These are phyloP conservation scores for Citrus australasica DNA, from an alignment of 345 rosid genomes.

Conservation along the genomic window DNA sequence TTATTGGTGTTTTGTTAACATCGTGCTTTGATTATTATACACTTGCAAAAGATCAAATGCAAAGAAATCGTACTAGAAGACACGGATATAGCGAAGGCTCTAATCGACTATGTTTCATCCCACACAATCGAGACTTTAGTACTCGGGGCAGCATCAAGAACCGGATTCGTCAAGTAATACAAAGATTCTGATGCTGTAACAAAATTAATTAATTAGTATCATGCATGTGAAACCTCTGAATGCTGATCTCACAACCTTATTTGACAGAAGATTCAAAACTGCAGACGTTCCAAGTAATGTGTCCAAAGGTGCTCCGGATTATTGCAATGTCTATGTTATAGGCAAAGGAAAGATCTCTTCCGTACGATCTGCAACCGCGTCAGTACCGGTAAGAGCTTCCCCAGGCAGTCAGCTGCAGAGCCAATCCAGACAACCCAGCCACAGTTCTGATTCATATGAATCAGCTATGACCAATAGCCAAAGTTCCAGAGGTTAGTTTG, in stretches of 20 bases:
- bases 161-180: constrained; percentile 56
- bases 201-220: neutral
- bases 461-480: neutral
- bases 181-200: neutral
- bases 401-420: constrained; percentile 11
- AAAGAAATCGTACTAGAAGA: constrained; percentile 60
- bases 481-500: constrained; percentile 28
- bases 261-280: constrained; percentile 55
- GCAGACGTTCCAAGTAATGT: constrained; percentile 56
- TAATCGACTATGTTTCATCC: constrained; percentile 40
- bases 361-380: constrained; percentile 44
- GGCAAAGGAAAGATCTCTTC: constrained; percentile 63
- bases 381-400: constrained; percentile 28
- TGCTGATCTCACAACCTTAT: neutral
- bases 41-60: constrained; percentile 50
- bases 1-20: neutral
- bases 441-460: constrained; percentile 7
- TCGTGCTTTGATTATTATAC: neutral
- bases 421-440: constrained; percentile 11
- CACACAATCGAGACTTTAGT: constrained; percentile 39
- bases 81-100: constrained; percentile 44
- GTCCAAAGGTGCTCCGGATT: constrained; percentile 58
- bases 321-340: constrained; percentile 70
- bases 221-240: neutral
- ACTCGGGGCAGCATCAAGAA: constrained; percentile 56